A percentile compares a stretch with the other conserved stretches of the same genome.
phyloP scores from a whole-genome alignment of 768 basidiomycete species.

The Botryobasidium botryosum region DNA sequence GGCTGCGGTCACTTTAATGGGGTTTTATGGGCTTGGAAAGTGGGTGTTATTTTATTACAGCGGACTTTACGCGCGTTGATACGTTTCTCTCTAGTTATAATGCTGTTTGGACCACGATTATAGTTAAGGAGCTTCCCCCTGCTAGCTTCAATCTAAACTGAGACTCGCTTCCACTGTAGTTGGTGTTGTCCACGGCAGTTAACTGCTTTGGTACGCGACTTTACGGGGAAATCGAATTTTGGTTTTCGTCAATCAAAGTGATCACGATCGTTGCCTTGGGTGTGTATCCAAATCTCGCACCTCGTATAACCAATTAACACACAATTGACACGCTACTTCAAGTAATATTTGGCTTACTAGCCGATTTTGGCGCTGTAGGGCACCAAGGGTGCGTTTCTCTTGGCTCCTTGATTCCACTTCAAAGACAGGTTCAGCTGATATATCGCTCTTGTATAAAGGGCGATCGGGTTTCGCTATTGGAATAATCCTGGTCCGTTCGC shows the following conservation, averaged over 20 bases:
- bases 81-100: no score
- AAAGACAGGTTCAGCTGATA: no score
- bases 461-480: not conserved
- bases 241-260: constrained; percentile 18
- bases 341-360: not conserved
- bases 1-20: no score
- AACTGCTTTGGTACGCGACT: constrained; percentile 1
- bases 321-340: not conserved
- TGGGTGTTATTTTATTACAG: no score
- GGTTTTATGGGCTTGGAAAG: no score
- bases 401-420: constrained; percentile 9
- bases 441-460: no score
- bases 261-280: constrained; percentile 16
- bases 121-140: no score
- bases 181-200: no score
- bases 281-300: not conserved
- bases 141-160: no score
- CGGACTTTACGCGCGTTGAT: no score
- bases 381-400: not conserved
- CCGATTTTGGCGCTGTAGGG: not conserved
- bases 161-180: no score
- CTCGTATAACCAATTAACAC: not conserved
- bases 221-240: constrained; percentile 14
- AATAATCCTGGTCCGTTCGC: not conserved
- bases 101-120: no score